Evolutionary conservation across 208 protist genomes (phyloP).

Genomic region (Tritrichomonas foetus): DNA sequence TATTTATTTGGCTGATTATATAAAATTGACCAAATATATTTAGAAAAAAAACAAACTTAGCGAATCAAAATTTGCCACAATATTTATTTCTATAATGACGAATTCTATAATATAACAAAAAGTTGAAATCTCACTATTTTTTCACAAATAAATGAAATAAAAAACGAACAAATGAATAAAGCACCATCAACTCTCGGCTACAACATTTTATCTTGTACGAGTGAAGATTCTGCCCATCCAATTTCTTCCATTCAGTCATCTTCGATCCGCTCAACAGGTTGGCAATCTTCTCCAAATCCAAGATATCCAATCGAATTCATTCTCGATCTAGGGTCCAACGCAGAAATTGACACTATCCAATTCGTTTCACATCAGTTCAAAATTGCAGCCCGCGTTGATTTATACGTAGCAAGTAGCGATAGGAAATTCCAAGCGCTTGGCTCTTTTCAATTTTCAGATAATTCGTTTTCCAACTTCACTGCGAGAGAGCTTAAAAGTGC

Average conservation of each 20-base stretch:
- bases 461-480: neutral
- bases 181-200: neutral
- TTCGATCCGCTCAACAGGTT: neutral
- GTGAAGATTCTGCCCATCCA: neutral
- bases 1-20: no score
- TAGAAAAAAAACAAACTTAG: no score
- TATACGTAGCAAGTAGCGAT: neutral
- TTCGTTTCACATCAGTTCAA: constrained; percentile 24
- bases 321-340: neutral
- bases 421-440: neutral
- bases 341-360: neutral
- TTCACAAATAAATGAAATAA: no score
- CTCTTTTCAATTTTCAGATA: constrained; percentile 31
- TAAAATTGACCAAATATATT: no score
- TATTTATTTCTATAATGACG: no score
- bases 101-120: no score
- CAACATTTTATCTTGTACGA: neutral
- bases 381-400: neutral
- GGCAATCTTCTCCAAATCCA: neutral
- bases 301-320: constrained; percentile 15
- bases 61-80: no score
- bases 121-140: no score
- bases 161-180: neutral
- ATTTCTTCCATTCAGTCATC: neutral
- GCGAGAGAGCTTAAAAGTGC: neutral